phyloP scores from a whole-genome alignment of 2,329 filamentous ascomycete species.

The Orbilia javanica region DNA sequence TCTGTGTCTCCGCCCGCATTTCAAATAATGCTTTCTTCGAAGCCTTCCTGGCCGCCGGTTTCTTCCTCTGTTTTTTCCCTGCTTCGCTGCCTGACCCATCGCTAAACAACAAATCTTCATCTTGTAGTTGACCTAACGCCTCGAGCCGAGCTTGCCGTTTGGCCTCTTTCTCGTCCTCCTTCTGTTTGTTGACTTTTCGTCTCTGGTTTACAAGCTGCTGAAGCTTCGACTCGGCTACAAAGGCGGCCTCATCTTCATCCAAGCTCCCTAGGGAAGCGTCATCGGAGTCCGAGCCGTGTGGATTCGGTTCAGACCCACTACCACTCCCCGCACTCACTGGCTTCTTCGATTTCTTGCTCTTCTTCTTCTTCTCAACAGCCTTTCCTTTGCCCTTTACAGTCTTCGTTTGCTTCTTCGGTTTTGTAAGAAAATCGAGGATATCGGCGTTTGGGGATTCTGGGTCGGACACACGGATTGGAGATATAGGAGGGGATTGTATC shows the following conservation, averaged over 20 bases:
- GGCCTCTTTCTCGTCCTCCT: conserved; percentile 71
- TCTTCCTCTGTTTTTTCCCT: conserved; percentile 65
- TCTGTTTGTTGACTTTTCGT: conserved; percentile 76
- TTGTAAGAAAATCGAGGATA: conserved; percentile 20
- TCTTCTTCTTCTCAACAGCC: conserved; percentile 57
- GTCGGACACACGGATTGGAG: conserved; percentile 63
- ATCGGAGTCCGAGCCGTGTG: conserved; percentile 30
- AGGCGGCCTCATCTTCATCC: conserved; percentile 62
- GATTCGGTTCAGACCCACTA: conserved; percentile 38
- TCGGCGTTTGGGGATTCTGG: conserved; percentile 63
- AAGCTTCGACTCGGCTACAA: conserved; percentile 71
- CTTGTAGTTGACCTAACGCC: conserved; percentile 23
- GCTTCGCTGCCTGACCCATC: conserved; percentile 67
- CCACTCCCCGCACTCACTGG: conserved; percentile 61
- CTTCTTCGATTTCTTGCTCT: conserved; percentile 67
- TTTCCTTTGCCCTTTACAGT: conserved; percentile 63
- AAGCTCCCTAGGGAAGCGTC: conserved; percentile 35
- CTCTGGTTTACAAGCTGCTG: conserved; percentile 80
- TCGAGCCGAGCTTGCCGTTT: conserved; percentile 64
- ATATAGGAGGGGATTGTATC: conserved; percentile 54
- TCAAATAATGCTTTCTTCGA: conserved; percentile 96
- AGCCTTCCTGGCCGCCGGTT: conserved; percentile 81
- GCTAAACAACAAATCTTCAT: conserved; percentile 62
- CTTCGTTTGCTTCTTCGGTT: conserved; percentile 61
- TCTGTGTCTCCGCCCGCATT: conserved; percentile 94